Conservation (phyloP, 1,139 yeast species). For the Saccharomyces uvarum region DNA sequence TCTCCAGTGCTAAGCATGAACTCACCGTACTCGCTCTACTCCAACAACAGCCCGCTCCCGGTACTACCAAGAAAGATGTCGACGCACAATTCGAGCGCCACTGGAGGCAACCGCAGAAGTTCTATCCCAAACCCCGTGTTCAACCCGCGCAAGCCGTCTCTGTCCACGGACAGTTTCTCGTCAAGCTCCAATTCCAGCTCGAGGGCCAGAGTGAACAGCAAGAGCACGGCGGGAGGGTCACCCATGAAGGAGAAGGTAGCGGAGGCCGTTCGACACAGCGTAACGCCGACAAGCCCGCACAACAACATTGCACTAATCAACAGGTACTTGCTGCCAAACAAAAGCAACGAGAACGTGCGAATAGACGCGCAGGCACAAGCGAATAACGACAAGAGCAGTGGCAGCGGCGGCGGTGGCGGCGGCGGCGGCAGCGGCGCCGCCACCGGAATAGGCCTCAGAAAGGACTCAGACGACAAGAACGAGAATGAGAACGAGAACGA, state of each 20-base stretch:
- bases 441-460: background rate
- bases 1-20: constrained; percentile 24
- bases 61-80: constrained; percentile 18
- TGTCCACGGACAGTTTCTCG: background rate
- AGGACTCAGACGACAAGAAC: background rate
- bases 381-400: background rate
- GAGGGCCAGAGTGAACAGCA: background rate
- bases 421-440: background rate
- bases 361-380: background rate
- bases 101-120: background rate
- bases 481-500: background rate
- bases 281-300: background rate
- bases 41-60: constrained; percentile 14
- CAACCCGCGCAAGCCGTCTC: background rate
- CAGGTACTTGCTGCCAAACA: constrained; percentile 1
- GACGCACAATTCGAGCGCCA: background rate
- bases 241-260: constrained; percentile 1
- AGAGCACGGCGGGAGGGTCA: background rate
- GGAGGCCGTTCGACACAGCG: background rate
- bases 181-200: background rate
- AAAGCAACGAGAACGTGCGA: background rate
- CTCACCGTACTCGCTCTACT: constrained; percentile 18
- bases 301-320: constrained; percentile 5
- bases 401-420: constrained; percentile 3
- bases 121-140: background rate